phyloP scores from a whole-genome alignment of 2,329 filamentous ascomycete genomes.

The Ambrosiella beaveri region DNA sequence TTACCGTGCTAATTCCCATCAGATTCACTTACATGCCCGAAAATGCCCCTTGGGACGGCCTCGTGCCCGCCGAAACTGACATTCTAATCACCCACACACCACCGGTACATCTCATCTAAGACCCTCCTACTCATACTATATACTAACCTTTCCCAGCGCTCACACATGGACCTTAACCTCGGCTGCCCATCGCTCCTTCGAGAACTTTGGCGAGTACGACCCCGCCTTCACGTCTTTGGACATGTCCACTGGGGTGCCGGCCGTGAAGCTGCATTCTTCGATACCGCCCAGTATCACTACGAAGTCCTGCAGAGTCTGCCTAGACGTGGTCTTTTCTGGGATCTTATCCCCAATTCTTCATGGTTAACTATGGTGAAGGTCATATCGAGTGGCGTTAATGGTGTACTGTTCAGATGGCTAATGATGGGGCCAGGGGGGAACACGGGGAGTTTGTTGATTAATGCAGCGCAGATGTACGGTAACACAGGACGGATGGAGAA shows the following conservation, averaged over 20 bases:
- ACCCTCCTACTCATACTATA: background rate
- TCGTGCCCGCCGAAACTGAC: conserved; percentile 54
- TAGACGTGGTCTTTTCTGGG: conserved; percentile 26
- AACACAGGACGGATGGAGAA: conserved; percentile 32
- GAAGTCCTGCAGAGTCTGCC: conserved; percentile 41
- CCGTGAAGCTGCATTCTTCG: conserved; percentile 53
- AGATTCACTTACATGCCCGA: conserved; percentile 33
- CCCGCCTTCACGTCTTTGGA: conserved; percentile 65
- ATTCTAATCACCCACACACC: conserved; percentile 70
- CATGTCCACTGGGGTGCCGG: conserved; percentile 69
- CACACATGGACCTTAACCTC: conserved; percentile 51
- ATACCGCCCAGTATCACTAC: conserved; percentile 53
- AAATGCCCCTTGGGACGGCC: conserved; percentile 45
- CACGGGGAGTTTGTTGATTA: conserved; percentile 35
- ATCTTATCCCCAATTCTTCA: conserved; percentile 26
- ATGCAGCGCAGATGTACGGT: conserved; percentile 38
- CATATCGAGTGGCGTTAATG: conserved; percentile 28
- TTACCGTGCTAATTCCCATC: background rate
- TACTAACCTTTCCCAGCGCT: conserved; percentile 26
- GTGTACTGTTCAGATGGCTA: conserved; percentile 37
- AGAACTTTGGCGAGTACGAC: conserved; percentile 59
- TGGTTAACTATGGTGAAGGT: conserved; percentile 32
- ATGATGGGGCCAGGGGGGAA: conserved; percentile 36
- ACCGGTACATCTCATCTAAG: conserved; percentile 29
- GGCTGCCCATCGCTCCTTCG: conserved; percentile 54